A percentile compares a stretch with the other conserved stretches of the same genome.
These are phyloP conservation scores for Mycosphaerella arachidis DNA, from an alignment of 2,329 filamentous ascomycete species.

Conservation along the genomic window DNA sequence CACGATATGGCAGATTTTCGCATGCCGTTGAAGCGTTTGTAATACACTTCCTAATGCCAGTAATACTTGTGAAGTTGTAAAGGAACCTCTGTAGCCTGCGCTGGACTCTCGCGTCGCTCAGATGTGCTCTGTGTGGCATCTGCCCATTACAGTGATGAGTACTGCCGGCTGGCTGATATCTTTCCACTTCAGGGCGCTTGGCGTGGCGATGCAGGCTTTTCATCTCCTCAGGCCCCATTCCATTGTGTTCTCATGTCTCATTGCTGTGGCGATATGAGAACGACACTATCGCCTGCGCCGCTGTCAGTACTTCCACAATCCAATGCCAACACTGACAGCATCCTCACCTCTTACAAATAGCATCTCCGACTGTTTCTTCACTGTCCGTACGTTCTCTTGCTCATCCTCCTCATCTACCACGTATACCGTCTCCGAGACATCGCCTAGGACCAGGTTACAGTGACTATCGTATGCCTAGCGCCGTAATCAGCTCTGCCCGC, in stretches of 20 bases:
- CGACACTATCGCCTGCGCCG: slow-evolving; percentile 45
- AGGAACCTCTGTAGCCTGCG: background rate
- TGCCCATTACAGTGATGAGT: background rate
- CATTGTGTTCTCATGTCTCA: background rate
- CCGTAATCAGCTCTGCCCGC: slow-evolving; percentile 5
- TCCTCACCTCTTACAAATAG: slow-evolving; percentile 85
- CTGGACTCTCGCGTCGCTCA: background rate
- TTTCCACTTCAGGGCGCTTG: background rate
- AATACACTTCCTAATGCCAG: slow-evolving; percentile 7
- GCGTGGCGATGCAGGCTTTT: background rate
- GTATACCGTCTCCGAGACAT: slow-evolving; percentile 97
- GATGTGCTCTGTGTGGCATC: background rate
- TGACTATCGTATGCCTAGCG: slow-evolving; percentile 92
- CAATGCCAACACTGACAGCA: background rate
- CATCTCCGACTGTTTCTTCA: slow-evolving; percentile 98
- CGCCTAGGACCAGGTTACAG: slow-evolving; percentile 92
- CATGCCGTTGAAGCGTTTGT: background rate
- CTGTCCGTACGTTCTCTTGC: slow-evolving; percentile 73
- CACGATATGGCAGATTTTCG: background rate
- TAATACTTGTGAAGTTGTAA: slow-evolving; percentile 14
- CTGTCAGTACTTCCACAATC: background rate
- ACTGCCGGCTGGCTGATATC: background rate
- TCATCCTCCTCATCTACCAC: slow-evolving; percentile 82
- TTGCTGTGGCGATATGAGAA: slow-evolving; percentile 44
- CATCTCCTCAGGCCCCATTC: background rate